Evolutionary conservation across 306 rosid species (phyloP).

Genomic region (Prunus dulcis): DNA sequence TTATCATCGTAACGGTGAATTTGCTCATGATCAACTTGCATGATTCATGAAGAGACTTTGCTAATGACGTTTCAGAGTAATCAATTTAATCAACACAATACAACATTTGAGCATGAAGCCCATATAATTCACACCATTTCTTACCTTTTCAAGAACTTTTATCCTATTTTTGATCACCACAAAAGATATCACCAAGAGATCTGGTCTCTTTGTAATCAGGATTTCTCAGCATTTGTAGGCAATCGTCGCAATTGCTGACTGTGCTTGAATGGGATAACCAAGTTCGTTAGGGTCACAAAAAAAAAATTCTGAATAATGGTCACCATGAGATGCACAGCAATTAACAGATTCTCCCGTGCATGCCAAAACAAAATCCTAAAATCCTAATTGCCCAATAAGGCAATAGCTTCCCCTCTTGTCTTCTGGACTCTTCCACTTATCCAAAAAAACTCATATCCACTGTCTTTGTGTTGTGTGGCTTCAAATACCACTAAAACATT

Average conservation of each 20-base stretch:
- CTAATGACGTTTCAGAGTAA: too few species aligned
- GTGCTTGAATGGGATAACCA: neutral
- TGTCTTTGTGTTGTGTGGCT: slow-evolving; percentile 43
- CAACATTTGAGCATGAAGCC: too few species aligned
- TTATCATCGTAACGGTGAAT: too few species aligned
- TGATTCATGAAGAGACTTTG: too few species aligned
- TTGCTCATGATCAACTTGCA: neutral
- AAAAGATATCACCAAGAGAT: too few species aligned
- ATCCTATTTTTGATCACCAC: too few species aligned
- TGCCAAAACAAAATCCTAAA: neutral
- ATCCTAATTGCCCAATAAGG: slow-evolving; percentile 1
- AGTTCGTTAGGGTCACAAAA: slow-evolving; percentile 36
- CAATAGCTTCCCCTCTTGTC: neutral
- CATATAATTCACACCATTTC: too few species aligned
- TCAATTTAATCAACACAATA: too few species aligned
- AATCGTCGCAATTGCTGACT: neutral
- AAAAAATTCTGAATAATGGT: slow-evolving; percentile 20
- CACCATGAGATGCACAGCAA: slow-evolving; percentile 8
- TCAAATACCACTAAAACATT: slow-evolving; percentile 8
- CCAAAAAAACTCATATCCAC: slow-evolving; percentile 10
- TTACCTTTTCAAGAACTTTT: too few species aligned
- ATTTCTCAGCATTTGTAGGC: neutral
- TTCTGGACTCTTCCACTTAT: slow-evolving; percentile 38
- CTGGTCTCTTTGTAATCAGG: too few species aligned
- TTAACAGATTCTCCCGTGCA: neutral